phyloP scores from a whole-genome alignment of 1,284 basidiomycete species.

The Ceratobasidium sp. region DNA sequence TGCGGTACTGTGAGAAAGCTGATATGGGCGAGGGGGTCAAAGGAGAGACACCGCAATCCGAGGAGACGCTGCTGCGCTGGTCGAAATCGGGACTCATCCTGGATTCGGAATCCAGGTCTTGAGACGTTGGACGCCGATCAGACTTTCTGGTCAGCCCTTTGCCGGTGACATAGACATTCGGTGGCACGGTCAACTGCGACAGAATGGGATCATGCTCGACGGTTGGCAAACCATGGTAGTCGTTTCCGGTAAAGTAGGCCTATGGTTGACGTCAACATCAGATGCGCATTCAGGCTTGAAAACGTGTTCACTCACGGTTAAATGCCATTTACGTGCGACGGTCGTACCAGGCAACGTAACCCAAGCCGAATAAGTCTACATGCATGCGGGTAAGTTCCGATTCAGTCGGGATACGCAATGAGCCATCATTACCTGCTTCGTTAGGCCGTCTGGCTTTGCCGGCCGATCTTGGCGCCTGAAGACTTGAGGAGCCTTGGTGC shows the following conservation, averaged over 20 bases:
- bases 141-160: conserved; percentile 49
- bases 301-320: conserved; percentile 43
- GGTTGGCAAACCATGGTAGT: conserved; percentile 44
- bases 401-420: background rate
- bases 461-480: conserved; percentile 46
- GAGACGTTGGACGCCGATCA: conserved; percentile 22
- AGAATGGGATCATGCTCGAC: conserved; percentile 46
- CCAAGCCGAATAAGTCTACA: conserved; percentile 46
- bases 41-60: conserved; percentile 32
- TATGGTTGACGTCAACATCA: background rate
- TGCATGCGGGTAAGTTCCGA: background rate
- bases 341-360: conserved; percentile 43
- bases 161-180: conserved; percentile 47
- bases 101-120: background rate
- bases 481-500: conserved; percentile 23
- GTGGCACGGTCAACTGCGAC: conserved; percentile 40
- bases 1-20: conserved; percentile 32
- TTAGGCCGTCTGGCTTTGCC: conserved; percentile 45
- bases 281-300: background rate
- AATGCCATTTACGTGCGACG: conserved; percentile 46
- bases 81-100: conserved; percentile 22
- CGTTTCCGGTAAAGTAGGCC: conserved; percentile 46
- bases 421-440: conserved; percentile 43
- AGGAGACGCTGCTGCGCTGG: conserved; percentile 25
- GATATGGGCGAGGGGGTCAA: conserved; percentile 39